Percentiles rank a stretch among this genome's conserved stretches.
Evolutionary conservation across 2,329 filamentous ascomycete species (phyloP).

Genomic region (Colletotrichum sp.): DNA sequence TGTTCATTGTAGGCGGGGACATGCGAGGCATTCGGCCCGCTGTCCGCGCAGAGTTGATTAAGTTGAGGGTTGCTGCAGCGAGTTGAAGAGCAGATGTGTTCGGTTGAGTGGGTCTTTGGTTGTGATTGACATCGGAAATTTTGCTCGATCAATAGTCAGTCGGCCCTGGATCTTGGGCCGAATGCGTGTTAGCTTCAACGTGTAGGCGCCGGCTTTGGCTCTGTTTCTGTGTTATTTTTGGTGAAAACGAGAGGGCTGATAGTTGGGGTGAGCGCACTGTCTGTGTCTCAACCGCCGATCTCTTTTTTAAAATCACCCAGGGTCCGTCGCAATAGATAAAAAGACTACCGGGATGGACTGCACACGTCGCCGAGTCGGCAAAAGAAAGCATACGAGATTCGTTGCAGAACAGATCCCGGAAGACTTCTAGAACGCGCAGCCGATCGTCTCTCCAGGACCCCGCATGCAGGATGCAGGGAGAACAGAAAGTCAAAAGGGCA

Average conservation of each 20-base stretch:
- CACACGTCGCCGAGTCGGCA: neutral
- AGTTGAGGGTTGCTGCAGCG: neutral
- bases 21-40: neutral
- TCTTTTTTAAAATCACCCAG: neutral
- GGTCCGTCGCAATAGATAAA: neutral
- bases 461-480: conserved; percentile 14
- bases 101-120: neutral
- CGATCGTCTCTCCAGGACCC: conserved; percentile 5
- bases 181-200: neutral
- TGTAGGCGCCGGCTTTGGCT: neutral
- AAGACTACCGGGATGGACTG: neutral
- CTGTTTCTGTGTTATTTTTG: neutral
- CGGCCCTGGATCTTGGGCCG: neutral
- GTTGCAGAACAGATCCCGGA: conserved; percentile 16
- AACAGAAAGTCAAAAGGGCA: neutral
- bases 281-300: neutral
- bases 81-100: neutral
- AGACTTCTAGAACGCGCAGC: conserved; percentile 17
- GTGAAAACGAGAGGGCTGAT: neutral
- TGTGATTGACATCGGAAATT: neutral
- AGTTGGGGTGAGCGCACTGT: neutral
- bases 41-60: neutral
- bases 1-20: neutral
- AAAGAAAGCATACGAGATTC: conserved; percentile 5
- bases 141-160: conserved; percentile 1